Evolutionary conservation across 192 early-diverging fungal genomes (phyloP), one percentile per base, ranked within the genome.

Genomic region (Coemansia sp.): DNA sequence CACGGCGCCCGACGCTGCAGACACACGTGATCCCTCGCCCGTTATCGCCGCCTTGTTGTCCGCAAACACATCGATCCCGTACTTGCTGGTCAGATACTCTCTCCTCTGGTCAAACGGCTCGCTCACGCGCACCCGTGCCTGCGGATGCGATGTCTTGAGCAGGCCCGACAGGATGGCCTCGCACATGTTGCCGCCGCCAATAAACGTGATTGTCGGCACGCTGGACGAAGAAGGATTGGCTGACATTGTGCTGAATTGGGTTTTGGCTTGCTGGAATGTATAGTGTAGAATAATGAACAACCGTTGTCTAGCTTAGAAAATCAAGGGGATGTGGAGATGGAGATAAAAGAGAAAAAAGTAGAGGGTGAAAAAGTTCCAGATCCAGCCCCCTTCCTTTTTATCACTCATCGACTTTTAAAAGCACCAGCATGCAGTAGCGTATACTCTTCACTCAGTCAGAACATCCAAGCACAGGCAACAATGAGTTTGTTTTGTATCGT

Each of bases 161-260:
- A 98, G 86, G 26, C 96, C 96, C 13, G 91, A 93, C 44, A 96
- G 86, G 63, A 98, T 96, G 67, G 96, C 93, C 65, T 89, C 88
- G 48, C 92, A 94, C 96, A 98, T 98, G 78, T 98, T 95, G 64
- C 96, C 96, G 56, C 95, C 95, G 72, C 95, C 95, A 63, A 92
- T 91, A 74, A 92, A 91, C 60, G 83, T 79, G 42, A 92, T 81
- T 59, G 67, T 66, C 3, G 73, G 74, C 8, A 41, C 57, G 52
- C 0, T 54, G 23, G 44, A 63, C 23, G 39, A 40, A 44, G 16
- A 44, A 10, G 40, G 43, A 37, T 18, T n/a, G 58, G 56, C 56
- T 58, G 26, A 39, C 9, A 39, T 58, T 58, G 10, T 44, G 13
- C 43, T 44, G 26, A 26, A 26, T 26, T 26, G 26, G 26, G 26